Conservation (phyloP, 179 eudicot genomes). For the Beta macrorhiza region DNA sequence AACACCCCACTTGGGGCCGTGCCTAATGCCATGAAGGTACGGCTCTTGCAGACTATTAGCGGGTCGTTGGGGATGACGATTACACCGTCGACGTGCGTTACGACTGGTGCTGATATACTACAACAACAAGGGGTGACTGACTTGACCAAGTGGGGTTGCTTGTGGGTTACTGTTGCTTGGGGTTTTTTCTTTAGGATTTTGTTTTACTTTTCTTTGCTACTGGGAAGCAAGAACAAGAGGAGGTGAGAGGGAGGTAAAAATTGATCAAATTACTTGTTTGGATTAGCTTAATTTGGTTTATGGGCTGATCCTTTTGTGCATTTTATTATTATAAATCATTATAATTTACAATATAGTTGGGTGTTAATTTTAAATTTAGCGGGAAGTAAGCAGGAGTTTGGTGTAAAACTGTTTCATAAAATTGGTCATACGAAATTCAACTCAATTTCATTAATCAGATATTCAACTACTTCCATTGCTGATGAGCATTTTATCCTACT, state of each 20-base stretch:
- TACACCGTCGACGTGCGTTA: constrained; percentile 47
- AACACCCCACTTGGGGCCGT: constrained; percentile 48
- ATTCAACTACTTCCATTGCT: constrained; percentile 12
- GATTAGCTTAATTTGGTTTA: neutral
- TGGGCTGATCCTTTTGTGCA: constrained; percentile 12
- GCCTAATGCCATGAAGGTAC: constrained; percentile 39
- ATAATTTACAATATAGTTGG: neutral
- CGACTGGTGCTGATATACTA: constrained; percentile 51
- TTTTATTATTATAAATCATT: neutral
- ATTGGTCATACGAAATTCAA: constrained; percentile 12
- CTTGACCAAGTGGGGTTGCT: constrained; percentile 52
- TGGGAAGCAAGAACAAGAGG: constrained; percentile 68
- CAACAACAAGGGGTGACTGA: constrained; percentile 58
- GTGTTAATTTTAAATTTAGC: neutral
- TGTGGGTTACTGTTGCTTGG: constrained; percentile 65
- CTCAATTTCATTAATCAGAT: constrained; percentile 5
- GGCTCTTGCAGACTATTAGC: constrained; percentile 42
- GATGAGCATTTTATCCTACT: neutral
- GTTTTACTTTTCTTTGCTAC: constrained; percentile 56
- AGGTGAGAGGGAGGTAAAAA: constrained; percentile 27
- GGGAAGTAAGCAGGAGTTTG: constrained; percentile 26
- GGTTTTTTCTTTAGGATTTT: constrained; percentile 66
- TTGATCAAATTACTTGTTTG: neutral
- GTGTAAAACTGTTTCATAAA: constrained; percentile 28
- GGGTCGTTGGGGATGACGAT: constrained; percentile 47